These are phyloP conservation scores for Zygosaccharomyces lentus DNA, from an alignment of 805 yeast genomes.

Conservation along the genomic window DNA sequence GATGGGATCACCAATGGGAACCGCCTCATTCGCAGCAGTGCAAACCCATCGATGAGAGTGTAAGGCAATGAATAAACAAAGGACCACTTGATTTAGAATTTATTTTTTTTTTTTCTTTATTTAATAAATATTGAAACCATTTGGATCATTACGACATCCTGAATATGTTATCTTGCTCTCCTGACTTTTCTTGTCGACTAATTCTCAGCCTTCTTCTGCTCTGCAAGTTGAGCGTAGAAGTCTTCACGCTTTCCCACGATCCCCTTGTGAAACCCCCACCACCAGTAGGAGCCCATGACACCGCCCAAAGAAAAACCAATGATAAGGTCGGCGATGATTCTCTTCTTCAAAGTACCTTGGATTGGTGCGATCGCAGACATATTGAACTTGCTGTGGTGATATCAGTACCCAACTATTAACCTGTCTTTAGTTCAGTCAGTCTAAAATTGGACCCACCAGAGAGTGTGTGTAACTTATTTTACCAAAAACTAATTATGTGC, in stretches of 20 bases:
- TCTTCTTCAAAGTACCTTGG: slow-evolving; percentile 76
- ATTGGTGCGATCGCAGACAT: slow-evolving; percentile 70
- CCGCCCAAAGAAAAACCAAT: slow-evolving; percentile 64
- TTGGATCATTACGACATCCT: slow-evolving; percentile 1
- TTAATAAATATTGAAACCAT: slow-evolving; percentile 5
- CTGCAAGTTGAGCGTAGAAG: slow-evolving; percentile 75
- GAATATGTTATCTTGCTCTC: slow-evolving; percentile 5
- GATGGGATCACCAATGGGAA: slow-evolving; percentile 40
- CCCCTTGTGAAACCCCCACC: slow-evolving; percentile 80
- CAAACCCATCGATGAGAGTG: not conserved
- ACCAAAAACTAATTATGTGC: not conserved
- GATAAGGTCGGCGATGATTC: slow-evolving; percentile 71
- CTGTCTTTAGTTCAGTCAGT: not conserved
- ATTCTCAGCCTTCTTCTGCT: slow-evolving; percentile 50
- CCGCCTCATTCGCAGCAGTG: slow-evolving; percentile 8
- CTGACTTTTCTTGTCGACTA: not conserved
- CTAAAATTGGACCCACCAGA: not conserved
- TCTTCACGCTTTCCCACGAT: slow-evolving; percentile 72
- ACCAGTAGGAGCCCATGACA: slow-evolving; percentile 68
- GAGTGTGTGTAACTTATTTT: not conserved
- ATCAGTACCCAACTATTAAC: not conserved
- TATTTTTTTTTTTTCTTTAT: slow-evolving; percentile 5
- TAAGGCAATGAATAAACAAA: slow-evolving; percentile 6
- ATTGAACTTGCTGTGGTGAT: not conserved
- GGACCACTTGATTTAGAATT: not conserved